Evolutionary conservation across 2,329 filamentous ascomycete species (phyloP), one percentile per base, ranked within the genome.

Genomic region (Talaromyces sp.): DNA sequence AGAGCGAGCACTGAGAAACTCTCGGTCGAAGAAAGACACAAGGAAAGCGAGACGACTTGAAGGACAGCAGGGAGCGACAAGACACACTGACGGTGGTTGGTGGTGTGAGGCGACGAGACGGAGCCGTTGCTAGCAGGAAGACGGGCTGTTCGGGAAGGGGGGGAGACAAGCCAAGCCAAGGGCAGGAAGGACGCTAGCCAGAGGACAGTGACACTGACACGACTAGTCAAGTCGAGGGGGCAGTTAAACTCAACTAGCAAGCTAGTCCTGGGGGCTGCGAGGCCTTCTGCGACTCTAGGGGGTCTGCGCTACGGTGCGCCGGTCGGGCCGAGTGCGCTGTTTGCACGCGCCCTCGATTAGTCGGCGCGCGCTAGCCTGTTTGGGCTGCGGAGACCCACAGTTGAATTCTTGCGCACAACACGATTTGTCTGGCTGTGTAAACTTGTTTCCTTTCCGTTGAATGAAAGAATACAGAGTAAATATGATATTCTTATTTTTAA

Each of bases 11-110:
- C 36, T 47, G 44, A 32, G 25, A 32, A 44, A 39, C 30, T 52
- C 44, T 52, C 58, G 53, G 54, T 53, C 44, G 59, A 49, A 25
- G 32, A 30, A 44, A 22, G 33, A 33, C 54, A 39, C 25, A 52
- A 33, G n/a, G 17, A 30, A 27, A 44, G 47, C 47, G 55, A 52
- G 39, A 30, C 54, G 54, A 36, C 6, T 27, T 25, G 28, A 27
- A 56, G 54, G 30, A 56, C 28, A 53, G 49, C 28, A 53, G 49
- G 49, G 49, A 53, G 49, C 49, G 49, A 53, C 49, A 30, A 30
- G 49, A 22, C 27, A 52, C 27, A 28, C 36, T n/a, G 49, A 27
- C 28, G 49, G 49, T 51, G 19, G 49, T 30, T 28, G 49, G 22
- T 30, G 49, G 49, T 53, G 49, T 17, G 49, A 52, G 49, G 49